Percentiles rank a stretch among this genome's conserved stretches.
Evolutionary conservation across 306 rosid genomes (phyloP).

Genomic region (Cucurbita argyrosperma): DNA sequence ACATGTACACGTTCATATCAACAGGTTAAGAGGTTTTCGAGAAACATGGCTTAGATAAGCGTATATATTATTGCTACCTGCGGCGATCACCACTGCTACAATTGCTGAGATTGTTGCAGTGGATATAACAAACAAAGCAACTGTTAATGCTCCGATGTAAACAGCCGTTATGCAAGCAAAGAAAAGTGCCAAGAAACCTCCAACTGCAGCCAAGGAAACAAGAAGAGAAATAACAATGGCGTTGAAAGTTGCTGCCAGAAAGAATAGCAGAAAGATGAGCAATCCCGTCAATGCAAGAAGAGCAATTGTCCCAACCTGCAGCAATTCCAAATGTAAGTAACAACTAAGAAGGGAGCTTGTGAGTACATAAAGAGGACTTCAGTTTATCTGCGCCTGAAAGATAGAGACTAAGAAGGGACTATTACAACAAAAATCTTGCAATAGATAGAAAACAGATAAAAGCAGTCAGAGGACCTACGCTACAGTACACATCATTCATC

Average conservation of each 20-base stretch:
- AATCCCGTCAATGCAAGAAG: constrained; percentile 59
- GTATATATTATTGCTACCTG: constrained; percentile 35
- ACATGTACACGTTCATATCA: not conserved
- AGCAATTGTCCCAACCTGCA: constrained; percentile 65
- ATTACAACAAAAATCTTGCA: not conserved
- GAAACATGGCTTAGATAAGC: not conserved
- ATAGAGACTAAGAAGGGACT: not conserved
- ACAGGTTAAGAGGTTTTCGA: not conserved
- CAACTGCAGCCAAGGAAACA: constrained; percentile 72
- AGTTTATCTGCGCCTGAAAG: not conserved
- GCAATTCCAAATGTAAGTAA: constrained; percentile 2
- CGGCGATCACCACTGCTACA: constrained; percentile 43
- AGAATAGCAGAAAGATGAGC: constrained; percentile 73
- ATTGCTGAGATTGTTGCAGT: constrained; percentile 39
- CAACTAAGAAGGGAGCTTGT: not conserved
- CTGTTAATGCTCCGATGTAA: constrained; percentile 67
- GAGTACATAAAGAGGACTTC: not conserved
- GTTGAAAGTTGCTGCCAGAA: constrained; percentile 65
- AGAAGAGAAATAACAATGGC: constrained; percentile 58
- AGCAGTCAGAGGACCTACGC: not conserved
- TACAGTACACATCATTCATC: not conserved
- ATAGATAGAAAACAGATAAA: not conserved
- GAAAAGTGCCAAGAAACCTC: constrained; percentile 92
- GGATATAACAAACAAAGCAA: constrained; percentile 55
- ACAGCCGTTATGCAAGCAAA: constrained; percentile 48